These are phyloP conservation scores for Artemisia annua DNA, from an alignment of 129 eudicot species.

Conservation along the genomic window DNA sequence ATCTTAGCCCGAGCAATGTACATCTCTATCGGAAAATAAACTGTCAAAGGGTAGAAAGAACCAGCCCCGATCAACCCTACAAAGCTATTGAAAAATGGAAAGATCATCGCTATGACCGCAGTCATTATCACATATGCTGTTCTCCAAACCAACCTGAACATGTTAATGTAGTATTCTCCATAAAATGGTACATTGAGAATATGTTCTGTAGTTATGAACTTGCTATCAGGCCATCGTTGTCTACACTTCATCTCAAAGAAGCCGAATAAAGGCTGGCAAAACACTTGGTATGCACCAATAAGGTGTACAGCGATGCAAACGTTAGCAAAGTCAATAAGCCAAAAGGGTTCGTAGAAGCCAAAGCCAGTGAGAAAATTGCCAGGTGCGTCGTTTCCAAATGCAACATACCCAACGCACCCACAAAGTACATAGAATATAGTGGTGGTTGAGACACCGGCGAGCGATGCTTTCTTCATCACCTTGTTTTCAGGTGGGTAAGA, in stretches of 20 bases:
- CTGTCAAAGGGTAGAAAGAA: conserved; percentile 67
- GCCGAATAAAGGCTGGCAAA: conserved; percentile 60
- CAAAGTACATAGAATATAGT: conserved; percentile 62
- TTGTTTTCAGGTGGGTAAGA: conserved; percentile 73
- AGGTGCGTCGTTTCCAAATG: conserved; percentile 74
- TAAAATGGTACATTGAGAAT: conserved; percentile 36
- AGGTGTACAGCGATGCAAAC: conserved; percentile 76
- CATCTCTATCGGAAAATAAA: conserved; percentile 75
- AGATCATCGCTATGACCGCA: conserved; percentile 60
- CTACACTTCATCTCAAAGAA: conserved; percentile 49
- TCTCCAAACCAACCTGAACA: conserved; percentile 72
- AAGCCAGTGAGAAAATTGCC: conserved; percentile 85
- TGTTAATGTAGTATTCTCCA: conserved; percentile 46
- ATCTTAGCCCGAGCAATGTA: conserved; percentile 58
- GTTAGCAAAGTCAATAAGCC: conserved; percentile 74
- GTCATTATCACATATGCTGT: conserved; percentile 59
- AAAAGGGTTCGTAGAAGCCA: conserved; percentile 77
- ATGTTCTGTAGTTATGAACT: conserved; percentile 51
- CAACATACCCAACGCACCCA: conserved; percentile 68
- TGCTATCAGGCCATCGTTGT: conserved; percentile 53
- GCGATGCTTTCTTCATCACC: conserved; percentile 73
- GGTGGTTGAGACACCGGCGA: conserved; percentile 59
- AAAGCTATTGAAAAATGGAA: conserved; percentile 75
- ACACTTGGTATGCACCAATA: conserved; percentile 76
- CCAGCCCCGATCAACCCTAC: conserved; percentile 69